phyloP scores from a whole-genome alignment of 176 grass and related monocot species.

The Oryza rufipogon region DNA sequence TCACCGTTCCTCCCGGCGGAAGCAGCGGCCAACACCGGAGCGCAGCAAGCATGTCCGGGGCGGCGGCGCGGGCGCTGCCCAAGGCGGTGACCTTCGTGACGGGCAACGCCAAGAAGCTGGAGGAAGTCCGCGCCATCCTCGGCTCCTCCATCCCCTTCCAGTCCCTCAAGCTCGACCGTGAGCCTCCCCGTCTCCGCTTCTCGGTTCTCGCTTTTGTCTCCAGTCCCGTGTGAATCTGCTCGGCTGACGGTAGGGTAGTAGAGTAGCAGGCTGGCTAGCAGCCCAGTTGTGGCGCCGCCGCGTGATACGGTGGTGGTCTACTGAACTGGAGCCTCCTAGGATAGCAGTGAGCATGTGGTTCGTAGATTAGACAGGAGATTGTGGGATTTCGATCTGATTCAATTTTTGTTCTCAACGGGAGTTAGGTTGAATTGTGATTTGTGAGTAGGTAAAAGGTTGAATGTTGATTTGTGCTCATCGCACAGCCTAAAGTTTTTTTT shows the following conservation, averaged over 20 bases:
- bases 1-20: neutral
- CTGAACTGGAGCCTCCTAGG: constrained; percentile 32
- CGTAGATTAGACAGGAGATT: neutral
- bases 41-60: constrained; percentile 44
- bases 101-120: constrained; percentile 97
- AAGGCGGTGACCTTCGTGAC: constrained; percentile 95
- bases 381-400: neutral
- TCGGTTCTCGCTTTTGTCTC: neutral
- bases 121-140: constrained; percentile 86
- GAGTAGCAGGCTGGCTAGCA: no score
- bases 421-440: neutral
- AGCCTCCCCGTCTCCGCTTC: neutral
- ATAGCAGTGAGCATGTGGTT: neutral
- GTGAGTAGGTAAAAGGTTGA: no score
- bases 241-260: neutral
- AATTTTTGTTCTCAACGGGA: neutral
- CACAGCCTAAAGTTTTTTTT: constrained; percentile 12
- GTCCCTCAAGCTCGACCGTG: constrained; percentile 91
- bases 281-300: neutral
- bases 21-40: neutral
- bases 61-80: constrained; percentile 55
- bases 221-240: neutral
- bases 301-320: neutral
- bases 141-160: constrained; percentile 88
- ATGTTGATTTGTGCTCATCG: neutral